Base-by-base conservation (phyloP, 2,329 filamentous ascomycete genomes). In the Mariannaea elegans region DNA sequence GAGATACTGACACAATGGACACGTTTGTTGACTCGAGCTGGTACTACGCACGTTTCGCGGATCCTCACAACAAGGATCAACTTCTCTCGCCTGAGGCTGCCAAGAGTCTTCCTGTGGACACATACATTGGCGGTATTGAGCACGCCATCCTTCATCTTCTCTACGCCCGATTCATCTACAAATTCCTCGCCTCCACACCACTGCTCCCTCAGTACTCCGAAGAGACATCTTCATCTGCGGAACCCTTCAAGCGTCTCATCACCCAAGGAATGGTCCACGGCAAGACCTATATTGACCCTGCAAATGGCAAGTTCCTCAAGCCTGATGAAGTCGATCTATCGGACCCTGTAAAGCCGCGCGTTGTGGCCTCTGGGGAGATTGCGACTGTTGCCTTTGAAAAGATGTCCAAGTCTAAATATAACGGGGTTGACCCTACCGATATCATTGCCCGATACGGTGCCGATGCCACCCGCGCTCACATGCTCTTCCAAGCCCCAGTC, bases 1-100 rank as follows among this genome's bases (percentile, higher is more conserved):
- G 93, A 64, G 93, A 97, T 65, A 97, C 93, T 0, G 93, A 97
- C 73, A 97, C 93, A 3, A 97, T 97, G 93, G 93, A 97, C 75
- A 97, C 93, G 0, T 97, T 97, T 77, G 93, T 97, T 61, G 93
- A 97, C 77, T 97, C 93, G 2, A 96, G 93, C 53, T 97, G 93
- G 93, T 97, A 97, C 75, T 97, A 89, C 71, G 87, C 94, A 77
- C 86, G 92, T 12, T 97, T 93, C 68, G 77, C 89, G 24, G 92
- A 96, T 68, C 81, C 90, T 1, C 80, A 87, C 16, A 94, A 95
- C 65, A 65, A 80, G 13, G 71, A 82, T 2, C 73, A 79, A 13
- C 87, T 87, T 0, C 88, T 96, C 64, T 87, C 86, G 1, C 77
- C 87, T n/a, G 77, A 81, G 16, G 82, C 82, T 10, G 85, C 86